A percentile compares a stretch with the other conserved stretches of the same genome.
phyloP scores from a whole-genome alignment of 345 rosid genomes.

The Eucalyptus caleyi region DNA sequence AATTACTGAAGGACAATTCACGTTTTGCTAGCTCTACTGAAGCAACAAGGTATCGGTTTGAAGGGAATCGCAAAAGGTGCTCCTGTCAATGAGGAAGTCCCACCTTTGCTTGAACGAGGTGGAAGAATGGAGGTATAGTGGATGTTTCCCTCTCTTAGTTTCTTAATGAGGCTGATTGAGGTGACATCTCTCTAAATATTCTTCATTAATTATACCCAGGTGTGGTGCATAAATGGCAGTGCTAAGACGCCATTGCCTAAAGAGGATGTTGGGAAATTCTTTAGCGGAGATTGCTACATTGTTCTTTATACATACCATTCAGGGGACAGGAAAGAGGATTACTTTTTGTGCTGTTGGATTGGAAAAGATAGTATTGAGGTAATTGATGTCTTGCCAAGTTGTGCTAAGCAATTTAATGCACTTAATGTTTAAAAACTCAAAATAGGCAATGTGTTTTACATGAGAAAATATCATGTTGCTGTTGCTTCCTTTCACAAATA shows the following conservation, averaged over 20 bases:
- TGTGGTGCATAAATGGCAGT: slow-evolving; percentile 78
- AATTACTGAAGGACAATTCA: slow-evolving; percentile 6
- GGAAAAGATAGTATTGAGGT: slow-evolving; percentile 92
- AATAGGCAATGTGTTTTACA: neutral
- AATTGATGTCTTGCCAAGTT: slow-evolving; percentile 2
- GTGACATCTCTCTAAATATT: neutral
- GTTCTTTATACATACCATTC: slow-evolving; percentile 82
- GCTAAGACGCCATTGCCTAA: slow-evolving; percentile 64
- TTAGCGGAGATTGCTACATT: slow-evolving; percentile 92
- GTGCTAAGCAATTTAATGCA: neutral
- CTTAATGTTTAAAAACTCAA: neutral
- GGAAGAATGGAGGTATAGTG: slow-evolving; percentile 90
- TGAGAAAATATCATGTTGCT: neutral
- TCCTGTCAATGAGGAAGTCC: slow-evolving; percentile 82
- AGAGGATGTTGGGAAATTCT: slow-evolving; percentile 89
- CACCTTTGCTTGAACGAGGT: slow-evolving; percentile 90
- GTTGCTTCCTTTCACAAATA: neutral
- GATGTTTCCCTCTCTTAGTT: neutral
- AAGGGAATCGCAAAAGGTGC: slow-evolving; percentile 68
- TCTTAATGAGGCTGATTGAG: neutral
- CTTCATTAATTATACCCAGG: slow-evolving; percentile 29
- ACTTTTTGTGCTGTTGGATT: slow-evolving; percentile 86
- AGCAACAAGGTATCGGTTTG: slow-evolving; percentile 91
- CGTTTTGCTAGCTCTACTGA: slow-evolving; percentile 58
- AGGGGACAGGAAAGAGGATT: slow-evolving; percentile 97